Evolutionary conservation across 371 early-diverging fungal species (phyloP).

Genomic region (Haplosporangium sp.): DNA sequence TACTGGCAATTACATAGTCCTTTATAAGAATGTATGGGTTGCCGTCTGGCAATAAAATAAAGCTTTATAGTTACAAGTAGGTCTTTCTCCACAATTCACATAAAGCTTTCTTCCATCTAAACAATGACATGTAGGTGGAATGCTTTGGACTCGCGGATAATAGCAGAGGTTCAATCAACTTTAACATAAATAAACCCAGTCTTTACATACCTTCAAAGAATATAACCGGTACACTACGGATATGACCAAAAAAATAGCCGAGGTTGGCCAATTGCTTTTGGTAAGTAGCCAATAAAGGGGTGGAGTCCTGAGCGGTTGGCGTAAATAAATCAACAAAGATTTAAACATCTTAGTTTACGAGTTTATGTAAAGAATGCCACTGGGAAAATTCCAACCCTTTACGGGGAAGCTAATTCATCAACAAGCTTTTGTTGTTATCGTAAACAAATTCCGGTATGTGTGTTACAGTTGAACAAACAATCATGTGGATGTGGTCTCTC

Average conservation of each 20-base stretch:
- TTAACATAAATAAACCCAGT: neutral
- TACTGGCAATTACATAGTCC: neutral
- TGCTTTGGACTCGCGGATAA: no score
- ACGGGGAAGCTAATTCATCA: neutral
- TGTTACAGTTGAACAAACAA: neutral
- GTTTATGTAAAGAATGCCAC: neutral
- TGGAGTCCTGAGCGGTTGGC: neutral
- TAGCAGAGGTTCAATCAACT: neutral
- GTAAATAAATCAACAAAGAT: neutral
- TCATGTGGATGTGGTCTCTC: neutral
- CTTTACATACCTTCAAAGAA: neutral
- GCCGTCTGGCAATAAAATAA: neutral
- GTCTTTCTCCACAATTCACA: neutral
- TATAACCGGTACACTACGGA: neutral
- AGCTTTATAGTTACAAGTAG: no score
- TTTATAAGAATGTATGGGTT: neutral
- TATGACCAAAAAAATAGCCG: slow-evolving; percentile 6
- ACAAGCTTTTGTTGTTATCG: neutral
- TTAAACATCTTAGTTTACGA: neutral
- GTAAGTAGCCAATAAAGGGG: neutral
- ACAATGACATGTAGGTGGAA: no score
- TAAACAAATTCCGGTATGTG: neutral
- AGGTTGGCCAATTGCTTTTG: neutral
- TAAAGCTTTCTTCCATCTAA: no score
- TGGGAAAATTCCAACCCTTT: slow-evolving; percentile 3